Evolutionary conservation across 352 stramenopile genomes (phyloP).

Genomic region (Pythium dissimile): DNA sequence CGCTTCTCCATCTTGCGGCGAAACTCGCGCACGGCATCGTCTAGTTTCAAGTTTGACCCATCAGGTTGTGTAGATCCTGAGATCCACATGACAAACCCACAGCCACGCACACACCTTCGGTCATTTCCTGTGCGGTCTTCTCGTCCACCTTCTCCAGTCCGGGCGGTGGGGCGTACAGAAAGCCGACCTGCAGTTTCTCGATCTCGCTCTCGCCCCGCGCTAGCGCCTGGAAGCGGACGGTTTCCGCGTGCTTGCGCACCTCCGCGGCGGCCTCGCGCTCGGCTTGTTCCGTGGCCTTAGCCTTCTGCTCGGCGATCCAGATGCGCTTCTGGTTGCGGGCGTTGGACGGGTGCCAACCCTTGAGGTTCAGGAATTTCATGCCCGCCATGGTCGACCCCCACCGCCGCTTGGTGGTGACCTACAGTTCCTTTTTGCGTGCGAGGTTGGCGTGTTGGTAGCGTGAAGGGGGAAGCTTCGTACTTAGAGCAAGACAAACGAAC

Average conservation of each 20-base stretch:
- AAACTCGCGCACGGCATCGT: slow-evolving; percentile 71
- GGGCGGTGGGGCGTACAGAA: slow-evolving; percentile 71
- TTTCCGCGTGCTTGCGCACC: slow-evolving; percentile 57
- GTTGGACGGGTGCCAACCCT: slow-evolving; percentile 74
- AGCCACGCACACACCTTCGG: slow-evolving; percentile 27
- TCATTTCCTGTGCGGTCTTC: slow-evolving; percentile 9
- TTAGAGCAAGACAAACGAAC: not conserved
- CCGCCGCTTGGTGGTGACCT: no score
- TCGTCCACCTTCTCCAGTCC: slow-evolving; percentile 53
- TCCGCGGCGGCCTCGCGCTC: slow-evolving; percentile 67
- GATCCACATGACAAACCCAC: not conserved
- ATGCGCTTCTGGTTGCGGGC: slow-evolving; percentile 84
- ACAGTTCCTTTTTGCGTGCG: no score
- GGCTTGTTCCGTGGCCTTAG: slow-evolving; percentile 36
- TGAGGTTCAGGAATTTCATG: slow-evolving; percentile 81
- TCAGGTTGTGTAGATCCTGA: no score
- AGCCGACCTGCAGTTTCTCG: slow-evolving; percentile 58
- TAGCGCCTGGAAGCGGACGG: slow-evolving; percentile 51
- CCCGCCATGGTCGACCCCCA: slow-evolving; percentile 72
- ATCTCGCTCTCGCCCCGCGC: slow-evolving; percentile 54
- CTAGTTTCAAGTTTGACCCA: no score
- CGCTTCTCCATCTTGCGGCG: slow-evolving; percentile 47
- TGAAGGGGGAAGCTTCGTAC: no score
- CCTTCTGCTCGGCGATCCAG: slow-evolving; percentile 80
- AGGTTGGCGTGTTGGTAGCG: no score